Percentiles rank a stretch among this genome's conserved stretches.
Conservation (phyloP, 805 yeast species). For the Nakazawaea ambrosiae region DNA sequence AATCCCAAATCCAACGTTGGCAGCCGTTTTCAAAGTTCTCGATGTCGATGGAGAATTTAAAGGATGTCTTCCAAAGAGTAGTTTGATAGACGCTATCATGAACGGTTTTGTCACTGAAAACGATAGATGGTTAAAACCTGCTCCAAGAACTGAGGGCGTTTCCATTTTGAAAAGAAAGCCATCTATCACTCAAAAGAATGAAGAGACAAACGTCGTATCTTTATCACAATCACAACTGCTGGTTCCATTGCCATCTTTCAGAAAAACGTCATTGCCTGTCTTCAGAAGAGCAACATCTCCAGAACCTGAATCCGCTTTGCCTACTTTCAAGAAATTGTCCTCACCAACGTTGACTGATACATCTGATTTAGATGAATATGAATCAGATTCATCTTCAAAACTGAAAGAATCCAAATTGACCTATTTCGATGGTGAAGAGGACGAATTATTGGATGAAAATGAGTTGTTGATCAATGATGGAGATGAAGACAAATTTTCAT, state of each 20-base stretch:
- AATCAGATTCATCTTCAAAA: conserved; percentile 33
- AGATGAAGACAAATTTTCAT: conserved; percentile 15
- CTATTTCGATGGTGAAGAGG: conserved; percentile 41
- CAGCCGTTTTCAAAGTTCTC: conserved; percentile 32
- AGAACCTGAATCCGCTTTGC: conserved; percentile 11
- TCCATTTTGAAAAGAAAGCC: conserved; percentile 16
- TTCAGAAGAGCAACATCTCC: conserved; percentile 25
- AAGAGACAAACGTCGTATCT: neutral
- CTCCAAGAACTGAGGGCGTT: conserved; percentile 18
- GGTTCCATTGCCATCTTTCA: conserved; percentile 14
- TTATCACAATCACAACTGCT: conserved; percentile 6
- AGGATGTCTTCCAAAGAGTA: conserved; percentile 48
- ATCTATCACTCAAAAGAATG: neutral
- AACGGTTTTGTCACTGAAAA: conserved; percentile 50
- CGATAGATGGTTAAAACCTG: conserved; percentile 52
- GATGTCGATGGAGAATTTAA: conserved; percentile 36
- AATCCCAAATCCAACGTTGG: conserved; percentile 39
- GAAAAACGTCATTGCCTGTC: conserved; percentile 21
- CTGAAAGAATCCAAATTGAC: conserved; percentile 41
- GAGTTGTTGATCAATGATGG: conserved; percentile 40
- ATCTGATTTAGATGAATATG: conserved; percentile 33
- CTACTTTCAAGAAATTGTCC: conserved; percentile 6
- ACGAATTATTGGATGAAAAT: conserved; percentile 50
- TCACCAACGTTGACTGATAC: conserved; percentile 37
- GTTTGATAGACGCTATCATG: conserved; percentile 55